A percentile compares a stretch with the other conserved stretches of the same genome.
Conservation (phyloP, 139 green algal genomes). For the Raphidocelis subcapitata region DNA sequence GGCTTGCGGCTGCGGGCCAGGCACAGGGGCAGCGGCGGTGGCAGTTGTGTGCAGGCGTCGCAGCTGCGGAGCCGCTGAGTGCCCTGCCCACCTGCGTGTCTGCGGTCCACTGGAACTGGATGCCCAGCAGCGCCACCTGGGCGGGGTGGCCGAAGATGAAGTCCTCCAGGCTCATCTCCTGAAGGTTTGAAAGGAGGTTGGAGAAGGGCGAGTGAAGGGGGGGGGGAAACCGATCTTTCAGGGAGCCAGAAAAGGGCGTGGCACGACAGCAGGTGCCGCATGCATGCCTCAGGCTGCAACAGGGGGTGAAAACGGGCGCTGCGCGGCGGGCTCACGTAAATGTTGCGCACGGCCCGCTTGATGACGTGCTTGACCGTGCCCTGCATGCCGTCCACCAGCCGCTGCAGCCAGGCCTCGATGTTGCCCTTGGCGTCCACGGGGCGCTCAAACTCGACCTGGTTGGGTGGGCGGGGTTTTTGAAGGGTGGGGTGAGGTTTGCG, state of each 20-base stretch:
- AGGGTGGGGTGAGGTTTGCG: too few relatives aligned
- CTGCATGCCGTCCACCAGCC: constrained; percentile 94
- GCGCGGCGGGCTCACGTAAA: constrained; percentile 58
- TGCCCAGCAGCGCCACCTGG: constrained; percentile 80
- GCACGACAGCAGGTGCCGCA: too few relatives aligned
- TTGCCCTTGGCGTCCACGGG: constrained; percentile 79
- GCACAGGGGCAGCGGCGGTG: too few relatives aligned
- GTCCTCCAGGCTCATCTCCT: constrained; percentile 78
- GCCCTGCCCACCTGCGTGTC: constrained; percentile 77
- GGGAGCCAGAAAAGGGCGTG: too few relatives aligned
- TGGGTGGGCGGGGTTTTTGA: too few relatives aligned
- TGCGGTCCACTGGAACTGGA: constrained; percentile 96
- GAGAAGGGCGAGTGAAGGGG: too few relatives aligned
- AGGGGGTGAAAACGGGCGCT: too few relatives aligned
- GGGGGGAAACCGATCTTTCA: too few relatives aligned
- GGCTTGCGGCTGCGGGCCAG: too few relatives aligned
- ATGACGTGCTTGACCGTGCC: constrained; percentile 81
- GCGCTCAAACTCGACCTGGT: constrained; percentile 51
- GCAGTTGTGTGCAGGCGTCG: not conserved
- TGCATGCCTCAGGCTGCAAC: too few relatives aligned
- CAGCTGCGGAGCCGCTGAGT: too few relatives aligned
- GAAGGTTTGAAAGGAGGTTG: too few relatives aligned
- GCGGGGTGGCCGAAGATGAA: constrained; percentile 91
- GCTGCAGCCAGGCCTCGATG: constrained; percentile 95
- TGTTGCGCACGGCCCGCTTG: constrained; percentile 74